Evolutionary conservation across 1,284 basidiomycete species (phyloP), one percentile per base, ranked within the genome.

Genomic region (Amylostereum chailletii): DNA sequence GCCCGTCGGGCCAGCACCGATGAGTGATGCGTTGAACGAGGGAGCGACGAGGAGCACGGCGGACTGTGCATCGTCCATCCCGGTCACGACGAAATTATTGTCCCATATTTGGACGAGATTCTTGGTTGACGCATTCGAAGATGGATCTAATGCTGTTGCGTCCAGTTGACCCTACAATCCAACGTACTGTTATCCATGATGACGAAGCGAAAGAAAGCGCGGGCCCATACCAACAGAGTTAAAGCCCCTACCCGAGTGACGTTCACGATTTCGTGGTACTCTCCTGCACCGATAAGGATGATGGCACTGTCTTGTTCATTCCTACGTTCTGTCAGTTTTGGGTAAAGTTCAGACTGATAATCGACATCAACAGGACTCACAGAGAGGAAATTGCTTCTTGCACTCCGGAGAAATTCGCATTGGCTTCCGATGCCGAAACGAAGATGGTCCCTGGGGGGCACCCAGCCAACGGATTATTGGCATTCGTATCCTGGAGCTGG

Each of bases 261-360:
- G 46, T 79, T 82, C 3, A 85, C 60, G 0, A 69, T 73, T 60
- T 84, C 83, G 42, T 74, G 72, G 55, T 85, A 86, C 46, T 75
- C 66, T n/a, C 83, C 83, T 47, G 67, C 67, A 2, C 71, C 80
- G 39, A 86, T 69, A n/a, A 85, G 70, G 40, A 86, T 79, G 8
- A 64, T 65, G 0, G 70, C 72, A 5, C 55, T 37, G 4, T 67
- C 70, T 19, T 62, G 57, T 31, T 67, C 54, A 0, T 72, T 69
- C 29, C 76, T 81, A 39, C 0, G n/a, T 34, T 57, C 45, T 48
- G 45, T 47, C 27, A 43, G 1, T 19, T 1, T 19, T 19, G 42
- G 11, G 32, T 19, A 30, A 2, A 9, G 6, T 43, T 2, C 11
- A 37, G n/a, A n/a, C 6, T 34, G 40, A 41, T 38, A n/a, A 19